A percentile compares a stretch with the other conserved stretches of the same genome.
Evolutionary conservation across 2,329 filamentous ascomycete genomes (phyloP).

Genomic region (Penicillium sp.): DNA sequence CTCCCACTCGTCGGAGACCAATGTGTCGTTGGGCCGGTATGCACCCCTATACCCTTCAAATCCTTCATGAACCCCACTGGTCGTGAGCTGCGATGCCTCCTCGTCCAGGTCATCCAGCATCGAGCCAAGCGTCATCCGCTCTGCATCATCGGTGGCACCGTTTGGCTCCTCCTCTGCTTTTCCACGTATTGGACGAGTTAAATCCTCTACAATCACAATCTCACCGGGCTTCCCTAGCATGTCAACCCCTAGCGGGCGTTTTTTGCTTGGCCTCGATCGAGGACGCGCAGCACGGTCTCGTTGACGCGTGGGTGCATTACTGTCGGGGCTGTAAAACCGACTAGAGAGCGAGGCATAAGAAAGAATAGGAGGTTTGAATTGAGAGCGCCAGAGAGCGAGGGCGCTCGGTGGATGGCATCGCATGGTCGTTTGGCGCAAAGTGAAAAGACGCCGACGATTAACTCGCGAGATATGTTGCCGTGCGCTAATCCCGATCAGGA

Average conservation of each 20-base stretch:
- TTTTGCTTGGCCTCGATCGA: constrained; percentile 2
- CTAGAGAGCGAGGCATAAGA: neutral
- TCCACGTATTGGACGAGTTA: constrained; percentile 12
- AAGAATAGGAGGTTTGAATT: neutral
- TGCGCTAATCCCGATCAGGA: neutral
- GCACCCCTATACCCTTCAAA: constrained; percentile 27
- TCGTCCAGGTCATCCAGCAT: constrained; percentile 27
- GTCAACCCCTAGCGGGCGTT: constrained; percentile 28
- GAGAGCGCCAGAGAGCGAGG: neutral
- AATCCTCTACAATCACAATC: constrained; percentile 33
- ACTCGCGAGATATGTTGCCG: neutral
- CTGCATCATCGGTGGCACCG: constrained; percentile 6
- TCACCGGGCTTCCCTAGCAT: constrained; percentile 36
- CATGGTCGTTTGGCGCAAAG: constrained; percentile 6
- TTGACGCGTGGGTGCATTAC: neutral
- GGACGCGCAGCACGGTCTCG: neutral
- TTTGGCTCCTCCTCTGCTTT: constrained; percentile 6
- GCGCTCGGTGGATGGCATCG: constrained; percentile 4
- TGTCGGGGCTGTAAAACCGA: constrained; percentile 9
- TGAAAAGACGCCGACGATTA: neutral
- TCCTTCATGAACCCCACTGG: constrained; percentile 18
- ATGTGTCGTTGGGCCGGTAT: constrained; percentile 23
- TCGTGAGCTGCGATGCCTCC: constrained; percentile 9
- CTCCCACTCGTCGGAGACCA: constrained; percentile 28
- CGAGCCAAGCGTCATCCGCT: constrained; percentile 14